Percentiles rank a stretch among this genome's conserved stretches.
phyloP scores from a whole-genome alignment of 2,329 filamentous ascomycete genomes.

The Aspergillus phoenicis region DNA sequence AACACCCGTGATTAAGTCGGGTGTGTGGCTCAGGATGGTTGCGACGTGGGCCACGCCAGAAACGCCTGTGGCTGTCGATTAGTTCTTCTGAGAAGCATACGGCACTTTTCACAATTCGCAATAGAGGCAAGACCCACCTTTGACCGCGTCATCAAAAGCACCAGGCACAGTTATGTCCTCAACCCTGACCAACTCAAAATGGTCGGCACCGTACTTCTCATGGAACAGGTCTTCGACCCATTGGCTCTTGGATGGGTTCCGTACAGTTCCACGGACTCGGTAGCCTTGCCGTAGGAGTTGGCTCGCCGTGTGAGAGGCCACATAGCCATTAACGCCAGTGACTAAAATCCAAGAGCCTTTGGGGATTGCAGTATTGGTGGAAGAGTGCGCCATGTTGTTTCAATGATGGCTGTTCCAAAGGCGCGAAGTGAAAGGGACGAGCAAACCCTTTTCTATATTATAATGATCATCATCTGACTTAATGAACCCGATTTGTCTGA shows the following conservation, averaged over 20 bases:
- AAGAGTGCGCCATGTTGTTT: too few relatives aligned
- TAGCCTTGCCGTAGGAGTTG: conserved; percentile 46
- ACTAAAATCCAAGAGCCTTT: conserved; percentile 39
- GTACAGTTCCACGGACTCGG: conserved; percentile 49
- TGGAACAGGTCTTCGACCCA: conserved; percentile 36
- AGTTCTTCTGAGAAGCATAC: too few relatives aligned
- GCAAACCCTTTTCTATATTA: too few relatives aligned
- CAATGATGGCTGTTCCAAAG: too few relatives aligned
- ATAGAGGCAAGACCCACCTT: background rate
- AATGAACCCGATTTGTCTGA: too few relatives aligned
- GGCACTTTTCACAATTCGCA: too few relatives aligned
- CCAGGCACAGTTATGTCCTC: background rate
- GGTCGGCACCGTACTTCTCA: conserved; percentile 18
- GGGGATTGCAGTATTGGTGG: conserved; percentile 12
- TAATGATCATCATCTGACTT: too few relatives aligned
- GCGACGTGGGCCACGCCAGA: too few relatives aligned
- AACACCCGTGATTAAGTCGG: too few relatives aligned
- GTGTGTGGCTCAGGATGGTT: too few relatives aligned
- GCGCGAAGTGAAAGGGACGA: too few relatives aligned
- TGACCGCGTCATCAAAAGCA: background rate
- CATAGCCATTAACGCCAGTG: conserved; percentile 49
- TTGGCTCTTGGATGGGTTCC: conserved; percentile 29
- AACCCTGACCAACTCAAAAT: background rate
- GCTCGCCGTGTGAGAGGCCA: conserved; percentile 45
- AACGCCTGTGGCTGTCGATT: too few relatives aligned